A percentile compares a stretch with the other conserved stretches of the same genome.
Conservation (phyloP, 139 green algal species). For the Mesotaenium endlicherianum region DNA sequence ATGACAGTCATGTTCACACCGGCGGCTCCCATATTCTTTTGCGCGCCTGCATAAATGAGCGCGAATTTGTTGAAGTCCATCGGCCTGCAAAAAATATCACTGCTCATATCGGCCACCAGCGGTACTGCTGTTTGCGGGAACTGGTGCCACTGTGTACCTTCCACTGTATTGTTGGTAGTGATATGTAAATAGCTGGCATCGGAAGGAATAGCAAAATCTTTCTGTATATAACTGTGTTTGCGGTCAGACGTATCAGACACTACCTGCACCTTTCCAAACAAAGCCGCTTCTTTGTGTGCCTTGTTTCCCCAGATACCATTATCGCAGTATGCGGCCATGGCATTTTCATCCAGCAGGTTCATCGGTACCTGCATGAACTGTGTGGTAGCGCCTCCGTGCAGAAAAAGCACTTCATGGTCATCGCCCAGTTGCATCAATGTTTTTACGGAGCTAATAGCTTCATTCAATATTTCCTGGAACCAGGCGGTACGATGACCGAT, state of each 20-base stretch:
- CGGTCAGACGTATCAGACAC: slow-evolving; percentile 77
- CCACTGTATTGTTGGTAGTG: slow-evolving; percentile 98
- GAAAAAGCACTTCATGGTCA: too few species aligned
- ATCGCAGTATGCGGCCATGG: slow-evolving; percentile 82
- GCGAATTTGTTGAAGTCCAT: slow-evolving; percentile 89
- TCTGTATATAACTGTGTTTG: slow-evolving; percentile 77
- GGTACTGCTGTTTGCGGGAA: slow-evolving; percentile 66
- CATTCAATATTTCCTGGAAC: too few species aligned
- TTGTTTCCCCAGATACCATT: slow-evolving; percentile 92
- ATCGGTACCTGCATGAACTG: slow-evolving; percentile 88
- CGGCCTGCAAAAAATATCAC: slow-evolving; percentile 91
- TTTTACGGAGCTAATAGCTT: too few species aligned
- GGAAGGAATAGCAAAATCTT: slow-evolving; percentile 68
- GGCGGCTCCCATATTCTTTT: slow-evolving; percentile 96
- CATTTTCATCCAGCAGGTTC: slow-evolving; percentile 74
- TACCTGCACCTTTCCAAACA: slow-evolving; percentile 69
- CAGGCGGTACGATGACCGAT: too few species aligned
- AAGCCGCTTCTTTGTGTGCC: slow-evolving; percentile 78
- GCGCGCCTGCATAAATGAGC: slow-evolving; percentile 92
- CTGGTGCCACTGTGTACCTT: slow-evolving; percentile 92
- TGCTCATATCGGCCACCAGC: slow-evolving; percentile 91
- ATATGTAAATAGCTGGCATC: slow-evolving; percentile 89
- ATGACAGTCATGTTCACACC: slow-evolving; percentile 92
- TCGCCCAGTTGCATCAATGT: too few species aligned
- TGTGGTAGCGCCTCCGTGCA: slow-evolving; percentile 85